Evolutionary conservation across 2,329 filamentous ascomycete genomes (phyloP).

Genomic region (Capronia coronata): DNA sequence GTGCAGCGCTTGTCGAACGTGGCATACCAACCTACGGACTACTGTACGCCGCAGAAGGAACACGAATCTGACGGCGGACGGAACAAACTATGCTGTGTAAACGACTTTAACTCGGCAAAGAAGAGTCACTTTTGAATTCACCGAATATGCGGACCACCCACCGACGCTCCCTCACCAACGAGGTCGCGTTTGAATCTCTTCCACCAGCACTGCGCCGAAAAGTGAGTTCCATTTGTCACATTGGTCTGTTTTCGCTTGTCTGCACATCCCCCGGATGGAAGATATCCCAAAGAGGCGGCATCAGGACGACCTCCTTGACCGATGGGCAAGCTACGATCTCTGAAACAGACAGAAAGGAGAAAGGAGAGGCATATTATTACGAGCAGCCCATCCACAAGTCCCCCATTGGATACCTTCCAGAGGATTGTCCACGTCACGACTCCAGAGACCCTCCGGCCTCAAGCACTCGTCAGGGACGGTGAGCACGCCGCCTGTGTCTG

Average conservation of each 20-base stretch:
- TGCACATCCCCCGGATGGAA: background rate
- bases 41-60: too few species aligned
- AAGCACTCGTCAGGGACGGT: background rate
- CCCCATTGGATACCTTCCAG: background rate
- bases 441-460: background rate
- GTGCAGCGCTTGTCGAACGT: too few species aligned
- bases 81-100: background rate
- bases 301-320: background rate
- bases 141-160: conserved; percentile 17
- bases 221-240: conserved; percentile 39
- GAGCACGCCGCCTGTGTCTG: background rate
- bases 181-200: conserved; percentile 45
- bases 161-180: conserved; percentile 13
- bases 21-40: too few species aligned
- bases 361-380: background rate
- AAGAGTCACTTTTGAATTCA: background rate
- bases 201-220: conserved; percentile 53
- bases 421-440: background rate
- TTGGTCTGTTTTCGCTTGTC: conserved; percentile 11
- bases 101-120: background rate
- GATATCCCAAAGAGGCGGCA: background rate
- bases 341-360: background rate
- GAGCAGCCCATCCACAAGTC: background rate
- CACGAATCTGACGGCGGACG: background rate
- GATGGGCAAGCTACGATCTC: conserved; percentile 1